These are phyloP conservation scores for Pseudogymnoascus sp. DNA, from an alignment of 2,329 filamentous ascomycete genomes.

Conservation along the genomic window DNA sequence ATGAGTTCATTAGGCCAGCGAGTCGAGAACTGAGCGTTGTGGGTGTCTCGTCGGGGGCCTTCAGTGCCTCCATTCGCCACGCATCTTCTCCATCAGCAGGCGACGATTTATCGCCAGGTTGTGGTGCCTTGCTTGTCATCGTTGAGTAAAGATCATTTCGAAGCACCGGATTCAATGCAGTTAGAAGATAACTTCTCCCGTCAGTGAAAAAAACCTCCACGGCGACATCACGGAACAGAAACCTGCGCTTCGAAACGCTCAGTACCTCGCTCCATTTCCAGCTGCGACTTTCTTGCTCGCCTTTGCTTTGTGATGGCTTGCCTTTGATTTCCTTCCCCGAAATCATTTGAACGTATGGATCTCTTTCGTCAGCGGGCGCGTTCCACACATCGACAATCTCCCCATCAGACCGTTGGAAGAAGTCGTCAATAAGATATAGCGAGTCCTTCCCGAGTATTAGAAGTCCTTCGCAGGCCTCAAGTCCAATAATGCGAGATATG, in stretches of 20 bases:
- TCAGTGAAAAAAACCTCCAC: constrained; percentile 98
- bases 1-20: constrained; percentile 81
- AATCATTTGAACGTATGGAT: constrained; percentile 92
- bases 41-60: constrained; percentile 50
- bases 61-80: constrained; percentile 83
- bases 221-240: constrained; percentile 88
- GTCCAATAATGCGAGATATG: constrained; percentile 82
- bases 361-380: constrained; percentile 82
- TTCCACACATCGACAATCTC: constrained; percentile 97
- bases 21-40: constrained; percentile 63
- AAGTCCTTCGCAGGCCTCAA: constrained; percentile 89
- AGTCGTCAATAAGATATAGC: constrained; percentile 91
- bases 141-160: constrained; percentile 75
- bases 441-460: constrained; percentile 86
- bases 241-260: constrained; percentile 90
- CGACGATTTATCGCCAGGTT: constrained; percentile 60
- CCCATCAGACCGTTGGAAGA: constrained; percentile 88
- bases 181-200: constrained; percentile 87
- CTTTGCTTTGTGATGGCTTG: constrained; percentile 45
- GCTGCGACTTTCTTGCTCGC: constrained; percentile 73
- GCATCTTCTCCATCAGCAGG: constrained; percentile 74
- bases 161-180: constrained; percentile 61
- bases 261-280: constrained; percentile 95
- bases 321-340: constrained; percentile 58
- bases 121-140: constrained; percentile 69